These are phyloP conservation scores for Madurella fahalii DNA, from an alignment of 2,329 filamentous ascomycete species.

Conservation along the genomic window DNA sequence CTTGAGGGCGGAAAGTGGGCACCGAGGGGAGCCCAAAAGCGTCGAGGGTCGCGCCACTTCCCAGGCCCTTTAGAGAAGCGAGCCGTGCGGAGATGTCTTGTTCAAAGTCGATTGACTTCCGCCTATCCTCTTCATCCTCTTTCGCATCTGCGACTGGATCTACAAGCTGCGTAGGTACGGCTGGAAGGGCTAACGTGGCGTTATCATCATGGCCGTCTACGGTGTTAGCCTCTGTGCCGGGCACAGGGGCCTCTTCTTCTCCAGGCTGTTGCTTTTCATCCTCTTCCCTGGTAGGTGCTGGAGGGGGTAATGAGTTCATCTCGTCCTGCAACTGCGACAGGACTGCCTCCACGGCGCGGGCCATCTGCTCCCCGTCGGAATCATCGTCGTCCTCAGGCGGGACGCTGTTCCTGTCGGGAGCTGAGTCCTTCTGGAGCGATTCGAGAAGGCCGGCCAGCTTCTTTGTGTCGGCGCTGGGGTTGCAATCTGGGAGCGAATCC, in stretches of 20 bases:
- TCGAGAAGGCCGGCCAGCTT: conserved; percentile 33
- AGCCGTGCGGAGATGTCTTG: conserved; percentile 50
- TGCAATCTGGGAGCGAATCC: conserved; percentile 1
- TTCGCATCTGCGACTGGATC: conserved; percentile 32
- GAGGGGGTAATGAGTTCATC: conserved; percentile 20
- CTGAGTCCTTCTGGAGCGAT: conserved; percentile 28
- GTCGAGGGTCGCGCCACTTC: conserved; percentile 23
- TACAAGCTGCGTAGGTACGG: conserved; percentile 42
- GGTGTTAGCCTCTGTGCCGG: background rate
- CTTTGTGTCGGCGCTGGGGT: conserved; percentile 29
- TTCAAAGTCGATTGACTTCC: conserved; percentile 32
- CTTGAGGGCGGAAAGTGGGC: conserved; percentile 46
- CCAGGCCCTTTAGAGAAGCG: conserved; percentile 44
- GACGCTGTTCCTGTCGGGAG: conserved; percentile 9
- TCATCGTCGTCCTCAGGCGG: conserved; percentile 30
- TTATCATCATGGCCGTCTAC: conserved; percentile 4
- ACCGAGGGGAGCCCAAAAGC: conserved; percentile 45
- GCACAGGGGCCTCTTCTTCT: background rate
- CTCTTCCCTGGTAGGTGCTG: background rate
- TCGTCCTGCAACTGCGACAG: conserved; percentile 47
- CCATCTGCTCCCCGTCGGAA: conserved; percentile 51
- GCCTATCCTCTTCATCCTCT: conserved; percentile 19
- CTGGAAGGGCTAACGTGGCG: conserved; percentile 40
- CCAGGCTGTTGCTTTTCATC: background rate
- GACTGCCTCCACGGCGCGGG: conserved; percentile 40